Percentiles rank a stretch among this genome's conserved stretches.
These are phyloP conservation scores for Penicillium desertorum DNA, from an alignment of 495 filamentous ascomycete genomes.

Conservation along the genomic window DNA sequence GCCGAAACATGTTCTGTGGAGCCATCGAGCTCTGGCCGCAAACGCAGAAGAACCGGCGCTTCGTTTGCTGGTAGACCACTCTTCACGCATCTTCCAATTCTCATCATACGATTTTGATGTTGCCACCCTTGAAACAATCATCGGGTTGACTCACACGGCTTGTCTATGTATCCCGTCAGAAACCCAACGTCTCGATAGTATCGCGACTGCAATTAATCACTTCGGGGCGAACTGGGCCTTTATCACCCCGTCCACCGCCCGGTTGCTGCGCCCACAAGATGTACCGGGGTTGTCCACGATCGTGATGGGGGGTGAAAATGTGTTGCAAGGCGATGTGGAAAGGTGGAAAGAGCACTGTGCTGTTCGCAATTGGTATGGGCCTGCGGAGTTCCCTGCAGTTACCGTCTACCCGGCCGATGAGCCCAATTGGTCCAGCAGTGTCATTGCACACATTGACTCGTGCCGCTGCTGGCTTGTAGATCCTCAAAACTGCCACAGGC, in stretches of 20 bases:
- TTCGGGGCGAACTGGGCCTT: neutral
- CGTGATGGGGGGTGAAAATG: neutral
- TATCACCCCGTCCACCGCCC: conserved; percentile 1
- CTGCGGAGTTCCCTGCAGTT: neutral
- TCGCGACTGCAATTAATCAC: neutral
- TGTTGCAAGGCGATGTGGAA: neutral
- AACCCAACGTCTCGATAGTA: neutral
- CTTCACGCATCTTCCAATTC: neutral
- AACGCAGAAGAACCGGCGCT: neutral
- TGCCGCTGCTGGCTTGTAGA: neutral
- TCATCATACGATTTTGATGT: neutral
- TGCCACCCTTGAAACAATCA: neutral
- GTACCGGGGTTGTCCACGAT: neutral
- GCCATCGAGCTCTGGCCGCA: neutral
- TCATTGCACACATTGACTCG: neutral
- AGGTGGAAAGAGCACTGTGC: neutral
- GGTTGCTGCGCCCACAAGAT: neutral
- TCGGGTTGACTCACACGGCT: neutral
- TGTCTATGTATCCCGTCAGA: neutral
- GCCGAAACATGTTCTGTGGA: neutral
- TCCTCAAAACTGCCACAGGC: neutral
- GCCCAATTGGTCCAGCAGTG: neutral
- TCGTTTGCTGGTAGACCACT: neutral
- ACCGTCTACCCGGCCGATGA: neutral
- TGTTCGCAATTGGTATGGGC: neutral